Percentiles rank a stretch among this genome's conserved stretches.
Evolutionary conservation across 495 filamentous ascomycete genomes (phyloP).

Genomic region (Friedmanniomyces endolithicus): DNA sequence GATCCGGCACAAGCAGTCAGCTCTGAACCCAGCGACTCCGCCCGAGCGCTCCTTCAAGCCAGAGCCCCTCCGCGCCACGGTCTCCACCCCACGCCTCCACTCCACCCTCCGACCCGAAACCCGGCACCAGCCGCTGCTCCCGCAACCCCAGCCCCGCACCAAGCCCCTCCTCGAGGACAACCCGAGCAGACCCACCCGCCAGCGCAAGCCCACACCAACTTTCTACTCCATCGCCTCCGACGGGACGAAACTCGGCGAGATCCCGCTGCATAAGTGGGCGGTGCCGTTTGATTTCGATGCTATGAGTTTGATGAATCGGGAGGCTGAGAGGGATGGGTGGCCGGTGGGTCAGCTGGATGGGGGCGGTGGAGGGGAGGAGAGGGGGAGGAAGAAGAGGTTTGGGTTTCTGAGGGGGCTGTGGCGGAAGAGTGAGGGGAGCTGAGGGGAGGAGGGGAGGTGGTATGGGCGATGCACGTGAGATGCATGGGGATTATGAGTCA

Average conservation of each 20-base stretch:
- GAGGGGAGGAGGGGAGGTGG: too few species aligned
- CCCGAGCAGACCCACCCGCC: too few species aligned
- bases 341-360: background rate
- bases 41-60: background rate
- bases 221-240: conserved; percentile 29
- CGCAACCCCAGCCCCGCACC: background rate
- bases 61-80: background rate
- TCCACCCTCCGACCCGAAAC: too few species aligned
- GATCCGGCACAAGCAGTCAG: too few species aligned
- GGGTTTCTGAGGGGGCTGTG: conserved; percentile 1
- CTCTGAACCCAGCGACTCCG: too few species aligned
- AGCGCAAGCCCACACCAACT: conserved; percentile 9
- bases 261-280: conserved; percentile 31
- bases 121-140: too few species aligned
- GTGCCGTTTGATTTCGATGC: conserved; percentile 26
- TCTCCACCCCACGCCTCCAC: conserved; percentile 6
- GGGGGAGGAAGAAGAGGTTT: conserved; percentile 8
- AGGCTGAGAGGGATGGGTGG: conserved; percentile 24
- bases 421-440: too few species aligned
- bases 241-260: conserved; percentile 34
- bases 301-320: conserved; percentile 24
- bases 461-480: too few species aligned
- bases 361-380: background rate
- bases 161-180: background rate
- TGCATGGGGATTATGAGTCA: too few species aligned